A percentile compares a stretch with the other conserved stretches of the same genome.
Evolutionary conservation across 352 stramenopile species (phyloP).

Genomic region (Phytophthora tubulina): DNA sequence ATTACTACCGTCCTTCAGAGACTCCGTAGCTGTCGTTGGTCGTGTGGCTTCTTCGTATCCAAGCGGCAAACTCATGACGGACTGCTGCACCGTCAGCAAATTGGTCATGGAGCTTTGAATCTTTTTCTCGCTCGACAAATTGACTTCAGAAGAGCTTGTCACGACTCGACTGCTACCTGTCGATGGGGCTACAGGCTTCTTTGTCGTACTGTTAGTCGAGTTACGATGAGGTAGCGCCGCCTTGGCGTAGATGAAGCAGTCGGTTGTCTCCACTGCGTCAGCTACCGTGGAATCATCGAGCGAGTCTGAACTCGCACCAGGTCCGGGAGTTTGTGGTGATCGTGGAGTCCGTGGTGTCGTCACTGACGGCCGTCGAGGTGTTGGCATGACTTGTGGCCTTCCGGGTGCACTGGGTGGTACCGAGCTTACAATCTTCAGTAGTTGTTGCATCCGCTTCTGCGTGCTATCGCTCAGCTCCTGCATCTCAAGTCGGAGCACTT

Average conservation of each 20-base stretch:
- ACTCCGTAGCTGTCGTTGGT: neutral
- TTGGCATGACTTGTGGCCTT: constrained; percentile 1
- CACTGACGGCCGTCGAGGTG: neutral
- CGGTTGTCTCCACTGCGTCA: constrained; percentile 20
- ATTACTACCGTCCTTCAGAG: neutral
- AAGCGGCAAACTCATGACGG: constrained; percentile 35
- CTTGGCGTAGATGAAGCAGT: constrained; percentile 66
- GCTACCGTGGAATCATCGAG: constrained; percentile 20
- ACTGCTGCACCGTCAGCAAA: constrained; percentile 43
- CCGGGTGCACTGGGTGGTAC: neutral
- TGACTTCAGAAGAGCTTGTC: neutral
- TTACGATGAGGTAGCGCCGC: constrained; percentile 43
- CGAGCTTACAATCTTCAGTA: constrained; percentile 34
- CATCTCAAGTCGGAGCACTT: constrained; percentile 54
- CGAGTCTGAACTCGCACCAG: neutral
- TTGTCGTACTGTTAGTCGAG: constrained; percentile 4
- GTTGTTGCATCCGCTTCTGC: constrained; percentile 43
- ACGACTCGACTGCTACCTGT: constrained; percentile 11
- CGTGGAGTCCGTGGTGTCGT: neutral
- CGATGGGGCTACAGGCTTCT: constrained; percentile 11
- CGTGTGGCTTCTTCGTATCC: constrained; percentile 32
- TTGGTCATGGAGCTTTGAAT: constrained; percentile 18
- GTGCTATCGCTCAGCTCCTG: constrained; percentile 44
- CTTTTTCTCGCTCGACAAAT: neutral
- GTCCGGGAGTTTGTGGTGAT: neutral